Percentiles rank a stretch among this genome's conserved stretches.
Conservation (phyloP, 2,329 filamentous ascomycete genomes). For the Xylaria sp. region DNA sequence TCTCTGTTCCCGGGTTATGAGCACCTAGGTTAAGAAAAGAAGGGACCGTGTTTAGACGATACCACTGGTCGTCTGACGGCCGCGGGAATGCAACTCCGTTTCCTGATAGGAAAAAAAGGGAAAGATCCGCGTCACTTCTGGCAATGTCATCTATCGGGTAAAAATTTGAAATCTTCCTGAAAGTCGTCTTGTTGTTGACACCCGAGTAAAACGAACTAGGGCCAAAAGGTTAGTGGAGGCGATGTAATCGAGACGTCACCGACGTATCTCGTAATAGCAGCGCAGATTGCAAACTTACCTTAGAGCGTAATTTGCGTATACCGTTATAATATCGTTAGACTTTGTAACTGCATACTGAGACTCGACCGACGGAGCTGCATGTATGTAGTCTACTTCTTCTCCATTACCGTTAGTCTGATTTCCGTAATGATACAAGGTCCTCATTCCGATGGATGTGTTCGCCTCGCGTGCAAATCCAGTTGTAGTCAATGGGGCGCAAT, state of each 20-base stretch:
- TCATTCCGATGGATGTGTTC: not conserved
- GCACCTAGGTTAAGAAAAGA: not conserved
- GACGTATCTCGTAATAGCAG: not conserved
- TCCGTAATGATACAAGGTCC: slow-evolving; percentile 19
- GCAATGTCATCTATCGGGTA: not conserved
- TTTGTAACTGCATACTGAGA: slow-evolving; percentile 11
- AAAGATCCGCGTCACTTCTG: slow-evolving; percentile 13
- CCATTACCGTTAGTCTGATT: not conserved
- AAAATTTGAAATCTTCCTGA: not conserved
- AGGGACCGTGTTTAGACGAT: not conserved
- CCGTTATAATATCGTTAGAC: not conserved
- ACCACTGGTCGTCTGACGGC: slow-evolving; percentile 15
- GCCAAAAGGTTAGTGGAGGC: too few relatives aligned
- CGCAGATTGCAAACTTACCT: not conserved
- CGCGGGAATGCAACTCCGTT: slow-evolving; percentile 3
- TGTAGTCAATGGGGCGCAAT: not conserved
- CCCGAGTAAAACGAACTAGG: too few relatives aligned
- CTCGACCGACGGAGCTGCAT: not conserved
- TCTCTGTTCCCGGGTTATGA: not conserved
- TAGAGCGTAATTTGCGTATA: not conserved
- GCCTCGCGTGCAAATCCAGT: not conserved
- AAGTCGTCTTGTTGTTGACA: not conserved
- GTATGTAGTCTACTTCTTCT: not conserved
- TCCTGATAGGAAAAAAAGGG: slow-evolving; percentile 9
- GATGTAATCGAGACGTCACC: too few relatives aligned